These are phyloP conservation scores for Boletus subparvulus DNA, from an alignment of 768 basidiomycete species.

Conservation along the genomic window DNA sequence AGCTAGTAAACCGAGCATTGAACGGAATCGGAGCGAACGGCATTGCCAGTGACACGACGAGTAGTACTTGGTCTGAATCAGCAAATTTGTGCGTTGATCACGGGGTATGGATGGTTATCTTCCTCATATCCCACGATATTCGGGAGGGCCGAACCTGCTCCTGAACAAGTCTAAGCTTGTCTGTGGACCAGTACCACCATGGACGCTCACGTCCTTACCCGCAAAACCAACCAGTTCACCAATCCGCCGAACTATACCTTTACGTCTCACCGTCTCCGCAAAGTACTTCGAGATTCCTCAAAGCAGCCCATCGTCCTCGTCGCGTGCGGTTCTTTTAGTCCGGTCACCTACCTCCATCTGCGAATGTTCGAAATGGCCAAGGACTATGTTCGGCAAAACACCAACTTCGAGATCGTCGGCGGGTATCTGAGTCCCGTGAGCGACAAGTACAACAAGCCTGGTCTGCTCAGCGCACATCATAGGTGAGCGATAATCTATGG, in stretches of 20 bases:
- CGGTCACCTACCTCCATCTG: conserved; percentile 95
- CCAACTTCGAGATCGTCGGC: conserved; percentile 89
- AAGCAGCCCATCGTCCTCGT: conserved; percentile 92
- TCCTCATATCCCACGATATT: conserved; percentile 7
- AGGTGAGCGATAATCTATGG: conserved; percentile 56
- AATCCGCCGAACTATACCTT: conserved; percentile 69
- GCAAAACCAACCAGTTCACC: conserved; percentile 43
- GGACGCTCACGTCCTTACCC: conserved; percentile 22
- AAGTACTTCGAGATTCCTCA: conserved; percentile 53
- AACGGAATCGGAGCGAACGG: too few species aligned
- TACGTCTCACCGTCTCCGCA: conserved; percentile 61
- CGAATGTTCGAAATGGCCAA: conserved; percentile 99
- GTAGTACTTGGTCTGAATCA: too few species aligned
- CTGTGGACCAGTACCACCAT: conserved; percentile 22
- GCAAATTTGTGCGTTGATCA: conserved; percentile 8
- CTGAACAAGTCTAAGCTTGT: conserved; percentile 11
- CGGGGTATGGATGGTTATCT: too few species aligned
- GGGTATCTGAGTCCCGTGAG: conserved; percentile 96
- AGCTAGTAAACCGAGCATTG: background rate
- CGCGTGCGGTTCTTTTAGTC: conserved; percentile 97
- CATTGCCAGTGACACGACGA: too few species aligned
- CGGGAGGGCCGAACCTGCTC: background rate
- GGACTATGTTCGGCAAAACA: conserved; percentile 91
- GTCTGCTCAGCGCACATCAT: conserved; percentile 82
- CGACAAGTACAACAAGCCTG: conserved; percentile 96